A percentile compares a stretch with the other conserved stretches of the same genome.
phyloP scores from a whole-genome alignment of 2,329 filamentous ascomycete genomes.

The Raffaelea albimanens region DNA sequence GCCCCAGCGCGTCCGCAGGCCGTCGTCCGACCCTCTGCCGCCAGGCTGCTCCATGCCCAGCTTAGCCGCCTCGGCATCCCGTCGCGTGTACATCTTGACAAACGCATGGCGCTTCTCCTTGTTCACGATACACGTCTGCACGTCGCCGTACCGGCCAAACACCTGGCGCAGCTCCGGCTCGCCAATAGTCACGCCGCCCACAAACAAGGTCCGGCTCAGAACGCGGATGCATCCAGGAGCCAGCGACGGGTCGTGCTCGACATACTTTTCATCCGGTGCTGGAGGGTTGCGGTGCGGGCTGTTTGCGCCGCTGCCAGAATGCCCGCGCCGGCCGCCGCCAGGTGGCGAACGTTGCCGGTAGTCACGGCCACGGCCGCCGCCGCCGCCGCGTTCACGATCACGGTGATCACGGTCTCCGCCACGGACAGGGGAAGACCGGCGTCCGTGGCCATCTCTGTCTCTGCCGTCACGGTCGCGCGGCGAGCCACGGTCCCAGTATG shows the following conservation, averaged over 20 bases:
- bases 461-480: conserved; percentile 53
- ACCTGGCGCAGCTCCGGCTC: conserved; percentile 74
- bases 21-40: conserved; percentile 61
- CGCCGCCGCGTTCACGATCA: conserved; percentile 38
- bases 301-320: not conserved
- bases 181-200: conserved; percentile 83
- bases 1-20: conserved; percentile 87
- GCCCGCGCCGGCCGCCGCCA: conserved; percentile 31
- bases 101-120: conserved; percentile 97
- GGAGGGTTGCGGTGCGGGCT: conserved; percentile 34
- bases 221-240: conserved; percentile 80
- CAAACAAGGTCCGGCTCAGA: conserved; percentile 87
- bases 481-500: conserved; percentile 59
- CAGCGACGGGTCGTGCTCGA: conserved; percentile 69
- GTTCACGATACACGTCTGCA: conserved; percentile 97
- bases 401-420: conserved; percentile 42
- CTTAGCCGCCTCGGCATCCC: conserved; percentile 76
- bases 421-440: conserved; percentile 51
- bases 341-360: conserved; percentile 86
- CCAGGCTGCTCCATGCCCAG: conserved; percentile 70
- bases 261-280: conserved; percentile 50
- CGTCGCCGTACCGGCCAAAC: conserved; percentile 73
- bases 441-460: conserved; percentile 50
- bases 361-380: conserved; percentile 43
- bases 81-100: conserved; percentile 92